Base-by-base conservation (phyloP, 2,329 filamentous ascomycete species). In the Scedosporium boydii region DNA sequence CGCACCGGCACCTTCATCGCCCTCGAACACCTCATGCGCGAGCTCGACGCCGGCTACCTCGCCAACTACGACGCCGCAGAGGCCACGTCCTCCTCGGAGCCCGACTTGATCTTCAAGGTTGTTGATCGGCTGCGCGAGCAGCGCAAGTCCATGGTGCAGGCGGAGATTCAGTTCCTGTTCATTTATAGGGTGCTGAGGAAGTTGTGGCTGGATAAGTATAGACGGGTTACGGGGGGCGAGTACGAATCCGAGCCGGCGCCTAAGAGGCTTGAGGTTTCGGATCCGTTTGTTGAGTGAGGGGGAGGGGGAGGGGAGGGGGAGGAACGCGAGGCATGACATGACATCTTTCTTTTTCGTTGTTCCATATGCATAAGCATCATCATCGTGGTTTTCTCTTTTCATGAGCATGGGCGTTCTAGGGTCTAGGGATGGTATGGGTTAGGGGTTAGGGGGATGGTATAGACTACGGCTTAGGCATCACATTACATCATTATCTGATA, bases 1-100 rank as follows among this genome's bases (percentile, higher is more conserved):
- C 86, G 95, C 62, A 96, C 90, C 6, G 95, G 95, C 41, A 98
- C 95, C 0, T 99, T 98, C 71, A 96, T 99, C 69, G 89, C 91
- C 1, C 82, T 99, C n/a, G 95, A 98, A 74, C 91, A 96, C 73
- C 83, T 99, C 27, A 81, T 96, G 66, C 83, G 87, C 42, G 91
- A 97, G 74, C 81, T 98, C 9, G 86, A 90, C 27, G 82, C 86
- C 5, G 93, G 92, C 59, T 81, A 86, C 23, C 76, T 96, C 59
- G 78, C 83, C 65, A 71, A 77, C 26, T 76, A 75, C 64, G 76
- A 79, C 61, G 68, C 69, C 16, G 65, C 68, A 12, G 59, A 59
- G n/a, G 66, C 71, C 14, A 60, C 51, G 4, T 29, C 27, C 27
- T 34, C 29, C 6, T 34, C 29, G 6, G 41, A 61, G 58, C n/a